Percentiles rank a stretch among this genome's conserved stretches.
Conservation (phyloP, 1,284 basidiomycete genomes). For the Papiliotrema fonsecae region DNA sequence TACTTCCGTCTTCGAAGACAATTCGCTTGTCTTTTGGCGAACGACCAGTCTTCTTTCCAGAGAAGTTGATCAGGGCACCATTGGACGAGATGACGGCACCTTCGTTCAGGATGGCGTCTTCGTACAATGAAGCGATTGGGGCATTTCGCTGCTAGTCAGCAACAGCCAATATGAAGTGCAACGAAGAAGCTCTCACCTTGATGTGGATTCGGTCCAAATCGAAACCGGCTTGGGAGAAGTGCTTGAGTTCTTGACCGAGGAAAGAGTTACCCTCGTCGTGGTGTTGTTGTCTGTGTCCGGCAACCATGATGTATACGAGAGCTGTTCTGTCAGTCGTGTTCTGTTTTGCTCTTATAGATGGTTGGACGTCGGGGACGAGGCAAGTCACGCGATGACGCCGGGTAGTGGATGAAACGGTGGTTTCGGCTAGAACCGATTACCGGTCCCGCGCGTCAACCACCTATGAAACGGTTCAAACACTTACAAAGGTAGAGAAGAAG, state of each 20-base stretch:
- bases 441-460: no score
- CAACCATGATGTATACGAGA: slow-evolving; percentile 28
- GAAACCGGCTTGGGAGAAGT: slow-evolving; percentile 99
- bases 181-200: slow-evolving; percentile 36
- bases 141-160: slow-evolving; percentile 75
- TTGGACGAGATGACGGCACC: slow-evolving; percentile 95
- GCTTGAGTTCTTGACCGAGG: slow-evolving; percentile 86
- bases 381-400: not conserved
- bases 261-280: slow-evolving; percentile 49
- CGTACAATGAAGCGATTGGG: slow-evolving; percentile 89
- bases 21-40: slow-evolving; percentile 99
- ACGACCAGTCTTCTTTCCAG: slow-evolving; percentile 98
- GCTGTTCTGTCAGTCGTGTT: not conserved
- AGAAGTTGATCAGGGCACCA: slow-evolving; percentile 99
- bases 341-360: not conserved
- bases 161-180: not conserved
- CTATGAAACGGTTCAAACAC: not conserved
- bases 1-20: slow-evolving; percentile 94
- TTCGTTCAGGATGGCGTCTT: slow-evolving; percentile 97
- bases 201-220: slow-evolving; percentile 65
- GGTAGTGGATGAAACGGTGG: not conserved
- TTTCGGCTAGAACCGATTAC: no score
- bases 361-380: not conserved
- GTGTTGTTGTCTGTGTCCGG: slow-evolving; percentile 20
- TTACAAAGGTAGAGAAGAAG: no score